Base-by-base conservation (phyloP, 176 grass and related monocot genomes). In the Eleusine coracana region DNA sequence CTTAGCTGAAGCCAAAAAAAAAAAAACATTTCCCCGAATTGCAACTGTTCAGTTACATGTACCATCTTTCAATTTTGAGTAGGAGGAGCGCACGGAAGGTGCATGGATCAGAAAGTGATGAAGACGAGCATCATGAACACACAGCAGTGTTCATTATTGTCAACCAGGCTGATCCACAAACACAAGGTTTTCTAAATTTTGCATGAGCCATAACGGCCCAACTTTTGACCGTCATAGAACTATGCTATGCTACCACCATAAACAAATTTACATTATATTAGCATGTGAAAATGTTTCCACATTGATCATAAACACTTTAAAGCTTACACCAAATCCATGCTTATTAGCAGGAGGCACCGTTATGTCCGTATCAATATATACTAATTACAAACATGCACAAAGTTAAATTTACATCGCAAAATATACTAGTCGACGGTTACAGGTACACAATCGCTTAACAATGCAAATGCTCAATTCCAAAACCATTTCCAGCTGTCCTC, bases 401-500 rank as follows among this genome's bases (percentile, higher is more conserved):
- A 65, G 31, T 5, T 10, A 46, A 48, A 64, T 12, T 18, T 78
- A 29, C 27, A 31, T 8, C 9, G 3, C 11, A 29, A 45, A 10
- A 48, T 14, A 14, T 28, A 31, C 4, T 16, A 15, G 60, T 62
- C 25, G 1, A 27, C 0, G 25, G 1, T 62, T 62, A 8, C 54
- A 58, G n/a, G 18, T 58, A 7, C 8, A 5, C 23, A 28, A 12
- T 27, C n/a, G 60, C 23, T 12, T 62, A 13, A 12, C 1, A 49
- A 14, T 68, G 66, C 46, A 25, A 10, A 37, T 56, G 34, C 23
- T 89, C 77, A 86, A 65, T 64, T 85, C 87, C 77, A 85, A 40
- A 85, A 38, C 82, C 71, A 89, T 18, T 67, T 65, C 87, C 87
- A 85, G 72, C 65, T 68, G 15, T 76, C 77, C 25, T 74, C 78